These are phyloP conservation scores for Beauveria asiatica DNA, from an alignment of 2,329 filamentous ascomycete species.

Conservation along the genomic window DNA sequence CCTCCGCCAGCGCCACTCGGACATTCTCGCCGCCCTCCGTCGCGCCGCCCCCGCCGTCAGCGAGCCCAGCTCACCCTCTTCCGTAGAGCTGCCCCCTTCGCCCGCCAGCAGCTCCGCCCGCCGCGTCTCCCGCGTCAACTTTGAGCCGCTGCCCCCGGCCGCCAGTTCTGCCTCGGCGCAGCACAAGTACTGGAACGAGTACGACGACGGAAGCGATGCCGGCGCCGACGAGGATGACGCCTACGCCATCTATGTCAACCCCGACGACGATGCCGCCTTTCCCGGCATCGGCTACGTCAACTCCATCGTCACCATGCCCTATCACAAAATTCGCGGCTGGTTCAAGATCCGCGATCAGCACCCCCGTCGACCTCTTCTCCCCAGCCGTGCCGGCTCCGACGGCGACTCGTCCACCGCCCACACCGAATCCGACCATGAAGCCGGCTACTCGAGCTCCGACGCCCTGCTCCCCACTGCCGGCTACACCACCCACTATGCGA, in stretches of 20 bases:
- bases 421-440: conserved; percentile 36
- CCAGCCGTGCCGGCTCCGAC: conserved; percentile 16
- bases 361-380: conserved; percentile 23
- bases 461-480: conserved; percentile 37
- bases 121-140: conserved; percentile 17
- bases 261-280: conserved; percentile 51
- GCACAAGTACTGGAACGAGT: conserved; percentile 73
- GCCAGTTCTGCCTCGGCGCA: conserved; percentile 20
- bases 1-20: conserved; percentile 42
- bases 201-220: conserved; percentile 68
- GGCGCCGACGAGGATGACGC: conserved; percentile 43
- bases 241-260: conserved; percentile 69
- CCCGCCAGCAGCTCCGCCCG: conserved; percentile 13
- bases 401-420: conserved; percentile 24
- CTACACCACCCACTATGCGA: conserved; percentile 46
- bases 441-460: conserved; percentile 45
- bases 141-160: conserved; percentile 24
- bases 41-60: conserved; percentile 33
- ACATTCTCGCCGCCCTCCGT: conserved; percentile 39
- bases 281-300: conserved; percentile 56
- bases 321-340: conserved; percentile 45
- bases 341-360: conserved; percentile 26
- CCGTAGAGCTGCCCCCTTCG: conserved; percentile 18
- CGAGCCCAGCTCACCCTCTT: conserved; percentile 31
- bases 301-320: conserved; percentile 38